Conservation (phyloP, 2,329 filamentous ascomycete genomes). For the Sclerotinia spermophila region DNA sequence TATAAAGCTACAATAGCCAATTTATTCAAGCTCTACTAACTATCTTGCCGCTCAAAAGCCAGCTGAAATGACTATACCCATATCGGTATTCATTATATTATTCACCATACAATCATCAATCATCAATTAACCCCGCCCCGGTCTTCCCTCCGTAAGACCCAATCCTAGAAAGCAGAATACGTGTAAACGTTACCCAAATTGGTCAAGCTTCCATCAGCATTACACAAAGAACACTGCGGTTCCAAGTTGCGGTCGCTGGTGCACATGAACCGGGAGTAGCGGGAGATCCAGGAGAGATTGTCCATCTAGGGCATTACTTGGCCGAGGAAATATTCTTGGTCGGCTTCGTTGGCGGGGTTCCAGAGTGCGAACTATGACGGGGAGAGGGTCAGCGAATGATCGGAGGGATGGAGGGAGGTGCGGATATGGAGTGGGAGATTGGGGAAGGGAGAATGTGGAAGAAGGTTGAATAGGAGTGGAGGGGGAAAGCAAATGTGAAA, state of each 20-base stretch:
- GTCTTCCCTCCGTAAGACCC: too few species aligned
- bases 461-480: fast-evolving
- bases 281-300: conserved; percentile 27
- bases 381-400: background rate
- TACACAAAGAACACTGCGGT: conserved; percentile 1
- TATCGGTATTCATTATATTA: background rate
- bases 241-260: background rate
- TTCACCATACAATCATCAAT: background rate
- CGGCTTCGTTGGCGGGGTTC: conserved; percentile 23
- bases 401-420: too few species aligned
- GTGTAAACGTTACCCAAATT: background rate
- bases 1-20: background rate
- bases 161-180: background rate
- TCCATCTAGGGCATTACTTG: conserved; percentile 44
- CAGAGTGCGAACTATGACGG: background rate
- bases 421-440: background rate
- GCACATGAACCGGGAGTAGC: conserved; percentile 19
- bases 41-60: background rate
- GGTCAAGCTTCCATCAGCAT: background rate
- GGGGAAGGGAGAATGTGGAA: too few species aligned
- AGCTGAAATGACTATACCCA: background rate
- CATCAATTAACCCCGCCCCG: too few species aligned
- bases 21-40: background rate
- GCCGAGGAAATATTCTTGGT: conserved; percentile 40
- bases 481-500: background rate